These are phyloP conservation scores for Chlamydomonas sphaeroides DNA, from an alignment of 139 green algal species.

Conservation along the genomic window DNA sequence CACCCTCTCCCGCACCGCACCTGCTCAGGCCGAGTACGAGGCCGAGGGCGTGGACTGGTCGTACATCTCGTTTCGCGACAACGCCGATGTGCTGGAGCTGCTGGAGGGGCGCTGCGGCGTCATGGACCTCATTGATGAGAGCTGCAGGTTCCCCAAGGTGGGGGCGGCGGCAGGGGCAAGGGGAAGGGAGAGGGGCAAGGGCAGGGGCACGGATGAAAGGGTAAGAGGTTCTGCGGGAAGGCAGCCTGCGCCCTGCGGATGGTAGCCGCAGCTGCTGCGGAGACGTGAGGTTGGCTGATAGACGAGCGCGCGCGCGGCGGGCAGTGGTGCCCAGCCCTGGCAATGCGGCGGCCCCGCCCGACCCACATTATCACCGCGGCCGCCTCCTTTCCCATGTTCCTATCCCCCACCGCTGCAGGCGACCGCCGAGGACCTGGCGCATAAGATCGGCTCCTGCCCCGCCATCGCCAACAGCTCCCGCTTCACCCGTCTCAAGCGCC, in stretches of 20 bases:
- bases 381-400: too few species aligned
- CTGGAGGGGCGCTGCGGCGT: conserved; percentile 91
- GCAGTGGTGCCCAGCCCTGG: too few species aligned
- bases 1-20: neutral
- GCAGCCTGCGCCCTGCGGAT: too few species aligned
- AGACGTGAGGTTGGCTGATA: too few species aligned
- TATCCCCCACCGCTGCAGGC: conserved; percentile 2
- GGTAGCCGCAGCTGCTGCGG: too few species aligned
- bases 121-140: conserved; percentile 96
- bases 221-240: too few species aligned
- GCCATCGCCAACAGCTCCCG: conserved; percentile 61
- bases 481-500: conserved; percentile 88
- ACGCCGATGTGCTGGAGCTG: conserved; percentile 98
- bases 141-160: conserved; percentile 74
- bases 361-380: too few species aligned
- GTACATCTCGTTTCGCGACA: conserved; percentile 98
- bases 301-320: too few species aligned
- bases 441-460: conserved; percentile 81
- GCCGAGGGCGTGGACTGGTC: conserved; percentile 97
- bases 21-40: conserved; percentile 93
- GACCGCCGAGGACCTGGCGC: conserved; percentile 47
- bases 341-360: too few species aligned
- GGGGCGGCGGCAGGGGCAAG: neutral
- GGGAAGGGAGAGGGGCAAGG: too few species aligned
- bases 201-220: too few species aligned